Base-by-base conservation (phyloP, 2,329 filamentous ascomycete species). In the Penicillium freii region DNA sequence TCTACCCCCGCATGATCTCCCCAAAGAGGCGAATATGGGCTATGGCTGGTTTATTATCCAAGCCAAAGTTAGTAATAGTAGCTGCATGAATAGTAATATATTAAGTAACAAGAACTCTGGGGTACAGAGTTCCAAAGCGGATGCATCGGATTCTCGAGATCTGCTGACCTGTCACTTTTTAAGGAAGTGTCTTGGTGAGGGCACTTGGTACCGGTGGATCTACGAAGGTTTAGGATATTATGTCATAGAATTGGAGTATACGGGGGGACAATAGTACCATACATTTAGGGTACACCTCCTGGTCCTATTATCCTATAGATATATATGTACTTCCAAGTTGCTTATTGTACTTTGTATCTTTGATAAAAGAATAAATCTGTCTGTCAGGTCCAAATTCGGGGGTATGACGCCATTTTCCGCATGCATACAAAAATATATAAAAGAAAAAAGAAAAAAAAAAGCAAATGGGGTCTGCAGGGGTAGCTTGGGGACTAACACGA, bases 81-180 rank as follows among this genome's bases (percentile, higher is more conserved):
- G 34, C 29, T 27, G 31, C 40, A 49, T 47, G n/a, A 34, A 46
- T 46, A 10, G 34, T 25, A 39, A 43, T 52, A 53, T 29, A 40
- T 66, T 66, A 66, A 58, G 59, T 66, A 64, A 66, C 25, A 43
- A 56, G 38, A 66, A 64, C 57, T 45, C 62, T 54, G 64, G 64
- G 61, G 64, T 65, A 65, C 27, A 38, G 3, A 8, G 25, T 27
- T 36, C 11, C 9, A 15, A 19, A 19, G 23, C 42, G 53, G 49
- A 40, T 49, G 27, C 23, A 34, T 50, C 25, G 42, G 29, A 47
- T 48, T 31, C 5, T 25, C 1, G 5, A 38, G 36, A 58, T 43
- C 45, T 39, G 51, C 21, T 58, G 55, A 49, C 44, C 39, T 58
- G 40, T 44, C 42, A 51, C 21, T 34, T 45, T 44, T 53, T 19